phyloP scores from a whole-genome alignment of 305 asterid species.

The Fraxinus sp. region DNA sequence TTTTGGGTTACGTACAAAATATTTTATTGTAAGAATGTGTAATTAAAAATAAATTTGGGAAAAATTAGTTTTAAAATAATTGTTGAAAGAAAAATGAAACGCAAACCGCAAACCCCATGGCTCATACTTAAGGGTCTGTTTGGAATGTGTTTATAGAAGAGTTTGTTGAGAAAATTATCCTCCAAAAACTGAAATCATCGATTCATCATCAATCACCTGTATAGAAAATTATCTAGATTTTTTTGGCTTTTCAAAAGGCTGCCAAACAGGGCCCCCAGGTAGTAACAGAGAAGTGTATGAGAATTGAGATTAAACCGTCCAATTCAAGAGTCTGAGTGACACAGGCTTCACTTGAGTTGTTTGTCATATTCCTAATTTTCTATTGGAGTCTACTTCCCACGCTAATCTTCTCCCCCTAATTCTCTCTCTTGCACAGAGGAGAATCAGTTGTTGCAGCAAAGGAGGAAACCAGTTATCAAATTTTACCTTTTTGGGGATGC shows the following conservation, averaged over 20 bases:
- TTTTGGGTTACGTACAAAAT: too few relatives aligned
- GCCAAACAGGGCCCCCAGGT: neutral
- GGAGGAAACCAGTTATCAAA: neutral
- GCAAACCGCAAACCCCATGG: neutral
- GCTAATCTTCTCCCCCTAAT: neutral
- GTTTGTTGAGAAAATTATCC: neutral
- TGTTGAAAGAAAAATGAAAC: neutral
- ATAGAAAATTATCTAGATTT: neutral
- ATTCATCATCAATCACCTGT: neutral
- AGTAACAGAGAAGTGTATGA: neutral
- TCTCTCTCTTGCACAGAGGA: neutral
- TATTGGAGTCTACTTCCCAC: neutral
- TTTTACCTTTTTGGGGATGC: neutral
- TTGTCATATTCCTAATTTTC: neutral
- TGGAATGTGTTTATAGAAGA: neutral
- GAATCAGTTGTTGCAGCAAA: neutral
- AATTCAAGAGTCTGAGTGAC: neutral
- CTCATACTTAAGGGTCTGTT: neutral
- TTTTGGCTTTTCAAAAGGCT: neutral
- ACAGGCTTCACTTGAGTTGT: neutral
- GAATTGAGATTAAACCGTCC: neutral
- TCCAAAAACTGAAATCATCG: neutral
- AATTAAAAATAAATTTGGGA: too few relatives aligned
- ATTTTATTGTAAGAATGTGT: neutral
- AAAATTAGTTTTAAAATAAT: neutral